Percentiles rank a stretch among this genome's conserved stretches.
Evolutionary conservation across 768 basidiomycete species (phyloP).

Genomic region (Naganishia vaughanmartiniae): DNA sequence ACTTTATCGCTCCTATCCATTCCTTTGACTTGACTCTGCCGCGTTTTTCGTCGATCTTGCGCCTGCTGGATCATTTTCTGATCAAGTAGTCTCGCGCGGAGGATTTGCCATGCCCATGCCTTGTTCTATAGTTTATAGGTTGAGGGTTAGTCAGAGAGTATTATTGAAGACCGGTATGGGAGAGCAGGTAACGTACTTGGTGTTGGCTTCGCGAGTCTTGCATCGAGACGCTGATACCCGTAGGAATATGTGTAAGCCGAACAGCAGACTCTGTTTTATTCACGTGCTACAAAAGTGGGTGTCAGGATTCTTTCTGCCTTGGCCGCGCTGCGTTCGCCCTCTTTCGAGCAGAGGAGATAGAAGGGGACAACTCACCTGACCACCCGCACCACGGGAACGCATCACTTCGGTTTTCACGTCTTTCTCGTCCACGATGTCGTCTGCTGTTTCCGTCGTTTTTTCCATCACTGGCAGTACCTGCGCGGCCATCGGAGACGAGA

Average conservation of each 20-base stretch:
- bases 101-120: conserved; percentile 86
- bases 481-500: no score
- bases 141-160: no score
- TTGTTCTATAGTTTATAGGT: conserved; percentile 63
- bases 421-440: conserved; percentile 69
- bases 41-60: conserved; percentile 65
- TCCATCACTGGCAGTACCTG: conserved; percentile 80
- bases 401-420: conserved; percentile 91
- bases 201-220: conserved; percentile 97
- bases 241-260: conserved; percentile 84
- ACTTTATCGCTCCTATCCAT: conserved; percentile 91
- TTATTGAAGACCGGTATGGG: neutral
- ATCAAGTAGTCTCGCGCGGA: conserved; percentile 81
- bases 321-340: no score
- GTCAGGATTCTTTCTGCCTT: no score
- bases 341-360: no score
- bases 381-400: conserved; percentile 94
- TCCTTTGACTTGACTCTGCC: conserved; percentile 71
- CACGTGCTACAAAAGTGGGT: conserved; percentile 66
- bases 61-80: conserved; percentile 69
- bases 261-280: conserved; percentile 99
- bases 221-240: conserved; percentile 93
- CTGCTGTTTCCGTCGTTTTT: conserved; percentile 59
- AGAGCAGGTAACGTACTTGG: conserved; percentile 59
- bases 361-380: conserved; percentile 64